Conservation (phyloP, 2,329 filamentous ascomycete species). For the Sporothrix mexicana region DNA sequence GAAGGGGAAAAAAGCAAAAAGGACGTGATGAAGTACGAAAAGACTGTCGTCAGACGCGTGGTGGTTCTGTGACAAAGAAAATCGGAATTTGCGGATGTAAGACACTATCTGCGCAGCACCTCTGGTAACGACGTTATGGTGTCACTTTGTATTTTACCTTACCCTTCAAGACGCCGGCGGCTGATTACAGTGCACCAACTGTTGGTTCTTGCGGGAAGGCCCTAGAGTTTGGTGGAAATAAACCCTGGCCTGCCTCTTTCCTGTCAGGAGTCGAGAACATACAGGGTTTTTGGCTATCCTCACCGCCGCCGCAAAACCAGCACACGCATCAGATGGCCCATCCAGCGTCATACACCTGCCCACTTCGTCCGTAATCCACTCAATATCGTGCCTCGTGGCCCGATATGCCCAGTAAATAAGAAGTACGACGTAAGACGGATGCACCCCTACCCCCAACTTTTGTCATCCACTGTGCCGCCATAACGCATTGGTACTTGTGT, state of each 20-base stretch:
- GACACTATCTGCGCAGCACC: not conserved
- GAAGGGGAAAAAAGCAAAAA: not conserved
- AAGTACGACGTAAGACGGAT: slow-evolving; percentile 10
- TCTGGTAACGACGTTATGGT: not conserved
- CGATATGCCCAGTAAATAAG: not conserved
- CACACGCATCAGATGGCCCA: not conserved
- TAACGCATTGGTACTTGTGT: no score
- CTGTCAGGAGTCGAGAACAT: no score
- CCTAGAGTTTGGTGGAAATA: no score
- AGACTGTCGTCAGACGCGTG: not conserved
- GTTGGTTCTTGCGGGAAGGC: no score
- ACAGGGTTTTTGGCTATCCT: not conserved
- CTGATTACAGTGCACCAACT: no score
- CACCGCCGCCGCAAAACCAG: not conserved
- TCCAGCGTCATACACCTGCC: not conserved
- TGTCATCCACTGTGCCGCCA: not conserved
- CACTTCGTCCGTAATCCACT: not conserved
- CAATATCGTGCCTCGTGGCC: not conserved
- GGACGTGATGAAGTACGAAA: not conserved
- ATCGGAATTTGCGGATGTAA: slow-evolving; percentile 6
- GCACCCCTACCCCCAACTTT: not conserved
- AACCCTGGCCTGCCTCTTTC: no score
- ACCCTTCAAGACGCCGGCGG: no score
- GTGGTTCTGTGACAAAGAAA: not conserved
- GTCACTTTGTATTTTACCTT: not conserved